A percentile compares a stretch with the other conserved stretches of the same genome.
These are phyloP conservation scores for Lophiotrema nucula DNA, from an alignment of 495 filamentous ascomycete genomes.

Conservation along the genomic window DNA sequence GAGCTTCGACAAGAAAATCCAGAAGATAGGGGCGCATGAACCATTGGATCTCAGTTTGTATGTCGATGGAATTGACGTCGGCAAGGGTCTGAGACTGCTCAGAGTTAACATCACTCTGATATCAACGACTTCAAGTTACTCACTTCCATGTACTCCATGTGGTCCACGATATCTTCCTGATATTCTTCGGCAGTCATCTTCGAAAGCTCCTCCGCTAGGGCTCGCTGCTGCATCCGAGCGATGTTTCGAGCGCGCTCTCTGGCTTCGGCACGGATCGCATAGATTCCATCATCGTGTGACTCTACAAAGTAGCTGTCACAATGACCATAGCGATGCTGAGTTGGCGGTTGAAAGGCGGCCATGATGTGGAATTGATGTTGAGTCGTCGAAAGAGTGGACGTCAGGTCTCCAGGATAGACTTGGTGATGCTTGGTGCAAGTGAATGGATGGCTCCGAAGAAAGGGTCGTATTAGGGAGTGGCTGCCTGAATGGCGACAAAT, in stretches of 20 bases:
- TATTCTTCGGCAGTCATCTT: slow-evolving; percentile 80
- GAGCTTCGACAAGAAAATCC: slow-evolving; percentile 97
- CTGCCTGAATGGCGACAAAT: slow-evolving; percentile 51
- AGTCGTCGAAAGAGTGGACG: slow-evolving; percentile 40
- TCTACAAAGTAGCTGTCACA: slow-evolving; percentile 90
- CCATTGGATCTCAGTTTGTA: slow-evolving; percentile 99
- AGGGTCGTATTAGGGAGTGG: slow-evolving; percentile 52
- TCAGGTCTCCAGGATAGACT: slow-evolving; percentile 43
- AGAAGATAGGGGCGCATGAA: slow-evolving; percentile 98
- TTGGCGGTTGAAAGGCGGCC: slow-evolving; percentile 62
- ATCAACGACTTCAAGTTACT: slow-evolving; percentile 33
- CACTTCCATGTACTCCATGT: slow-evolving; percentile 97
- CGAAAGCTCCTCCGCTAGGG: slow-evolving; percentile 84
- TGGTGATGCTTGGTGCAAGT: slow-evolving; percentile 6
- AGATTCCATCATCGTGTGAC: slow-evolving; percentile 62
- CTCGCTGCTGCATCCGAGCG: slow-evolving; percentile 73
- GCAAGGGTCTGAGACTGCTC: slow-evolving; percentile 82
- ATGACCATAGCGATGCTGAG: slow-evolving; percentile 38
- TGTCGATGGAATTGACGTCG: slow-evolving; percentile 95
- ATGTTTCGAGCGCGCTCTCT: slow-evolving; percentile 73
- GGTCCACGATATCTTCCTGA: slow-evolving; percentile 83
- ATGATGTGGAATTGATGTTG: slow-evolving; percentile 47
- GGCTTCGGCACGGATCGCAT: slow-evolving; percentile 42
- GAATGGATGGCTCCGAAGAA: slow-evolving; percentile 38
- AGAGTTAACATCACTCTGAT: slow-evolving; percentile 33